phyloP scores from a whole-genome alignment of 2,329 filamentous ascomycete genomes.

The Phaeosphaeriaceae sp. region DNA sequence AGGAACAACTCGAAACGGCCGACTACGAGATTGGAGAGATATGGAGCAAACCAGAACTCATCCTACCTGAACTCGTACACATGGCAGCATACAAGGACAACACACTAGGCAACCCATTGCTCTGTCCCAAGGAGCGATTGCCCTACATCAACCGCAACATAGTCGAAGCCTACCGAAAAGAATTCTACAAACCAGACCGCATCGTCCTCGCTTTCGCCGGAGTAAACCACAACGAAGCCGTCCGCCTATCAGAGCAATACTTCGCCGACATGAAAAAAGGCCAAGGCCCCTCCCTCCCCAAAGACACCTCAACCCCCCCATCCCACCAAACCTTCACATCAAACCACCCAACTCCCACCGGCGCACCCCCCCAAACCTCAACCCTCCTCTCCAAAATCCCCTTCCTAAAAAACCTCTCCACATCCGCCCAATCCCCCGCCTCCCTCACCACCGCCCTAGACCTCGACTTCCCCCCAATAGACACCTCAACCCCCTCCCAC shows the following conservation, averaged over 20 bases:
- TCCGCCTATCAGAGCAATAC: constrained; percentile 78
- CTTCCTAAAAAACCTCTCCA: constrained; percentile 88
- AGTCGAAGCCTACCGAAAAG: constrained; percentile 77
- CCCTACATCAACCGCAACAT: constrained; percentile 73
- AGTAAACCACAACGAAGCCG: constrained; percentile 79
- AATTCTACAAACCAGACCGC: constrained; percentile 87
- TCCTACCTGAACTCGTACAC: constrained; percentile 92
- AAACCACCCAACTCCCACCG: constrained; percentile 42
- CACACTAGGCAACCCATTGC: constrained; percentile 88
- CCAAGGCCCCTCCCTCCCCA: constrained; percentile 51
- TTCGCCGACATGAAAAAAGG: constrained; percentile 86
- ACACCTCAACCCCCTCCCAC: constrained; percentile 71
- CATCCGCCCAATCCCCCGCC: constrained; percentile 69
- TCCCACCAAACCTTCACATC: constrained; percentile 51
- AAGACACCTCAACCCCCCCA: constrained; percentile 21
- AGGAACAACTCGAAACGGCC: constrained; percentile 86
- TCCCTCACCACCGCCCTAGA: constrained; percentile 58
- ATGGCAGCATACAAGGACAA: constrained; percentile 96
- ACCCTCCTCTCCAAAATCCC: constrained; percentile 82
- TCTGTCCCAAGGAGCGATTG: constrained; percentile 87
- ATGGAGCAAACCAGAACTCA: constrained; percentile 96
- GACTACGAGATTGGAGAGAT: constrained; percentile 97
- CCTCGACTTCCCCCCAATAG: constrained; percentile 54
- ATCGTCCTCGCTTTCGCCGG: constrained; percentile 97
- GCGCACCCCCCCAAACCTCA: constrained; percentile 60